Evolutionary conservation across 768 basidiomycete species (phyloP).

Genomic region (Amanita rubescens): DNA sequence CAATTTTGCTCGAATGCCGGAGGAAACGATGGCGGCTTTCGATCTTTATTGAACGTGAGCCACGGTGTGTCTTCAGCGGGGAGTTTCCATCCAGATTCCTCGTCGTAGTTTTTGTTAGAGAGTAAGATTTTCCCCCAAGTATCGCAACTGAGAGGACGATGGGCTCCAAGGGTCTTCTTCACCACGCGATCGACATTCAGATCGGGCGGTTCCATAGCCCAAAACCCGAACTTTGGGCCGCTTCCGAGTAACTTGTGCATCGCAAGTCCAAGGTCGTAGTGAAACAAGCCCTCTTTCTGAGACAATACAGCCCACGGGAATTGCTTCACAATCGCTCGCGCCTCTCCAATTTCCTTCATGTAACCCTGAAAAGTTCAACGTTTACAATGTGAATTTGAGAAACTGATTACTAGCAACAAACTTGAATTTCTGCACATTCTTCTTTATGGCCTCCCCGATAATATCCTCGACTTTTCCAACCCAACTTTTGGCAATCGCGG

Average conservation of each 20-base stretch:
- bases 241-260: constrained; percentile 24
- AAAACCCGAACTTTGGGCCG: constrained; percentile 30
- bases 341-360: background rate
- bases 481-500: too few species aligned
- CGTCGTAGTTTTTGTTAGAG: constrained; percentile 19
- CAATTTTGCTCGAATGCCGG: constrained; percentile 26
- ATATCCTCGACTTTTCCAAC: too few species aligned
- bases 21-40: constrained; percentile 16
- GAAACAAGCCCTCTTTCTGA: constrained; percentile 10
- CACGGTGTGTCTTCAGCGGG: constrained; percentile 25
- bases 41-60: constrained; percentile 20
- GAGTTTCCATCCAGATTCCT: constrained; percentile 30
- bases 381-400: too few species aligned
- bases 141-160: too few species aligned
- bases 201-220: constrained; percentile 23
- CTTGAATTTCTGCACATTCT: too few species aligned
- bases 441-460: too few species aligned
- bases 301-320: constrained; percentile 17
- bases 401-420: too few species aligned
- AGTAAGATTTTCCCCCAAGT: constrained; percentile 25
- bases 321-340: constrained; percentile 15
- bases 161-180: too few species aligned
- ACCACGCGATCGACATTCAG: constrained; percentile 15
- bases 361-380: too few species aligned
- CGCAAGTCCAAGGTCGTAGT: constrained; percentile 11